Base-by-base conservation (phyloP, 1,139 yeast species). In the Pichia sp. region DNA sequence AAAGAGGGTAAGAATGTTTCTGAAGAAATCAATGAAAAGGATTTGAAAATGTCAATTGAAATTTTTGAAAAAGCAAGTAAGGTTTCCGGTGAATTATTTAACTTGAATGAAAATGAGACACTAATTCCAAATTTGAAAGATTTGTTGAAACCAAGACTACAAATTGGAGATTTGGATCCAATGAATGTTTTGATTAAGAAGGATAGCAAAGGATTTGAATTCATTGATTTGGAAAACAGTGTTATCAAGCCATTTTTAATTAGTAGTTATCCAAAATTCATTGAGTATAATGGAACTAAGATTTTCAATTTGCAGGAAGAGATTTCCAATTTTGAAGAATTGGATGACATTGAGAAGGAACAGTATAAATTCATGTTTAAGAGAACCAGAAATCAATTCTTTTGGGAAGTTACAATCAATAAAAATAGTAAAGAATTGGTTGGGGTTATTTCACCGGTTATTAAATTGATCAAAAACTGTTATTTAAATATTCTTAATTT, bases 151-250 rank as follows among this genome's bases (percentile, higher is more conserved):
- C 95, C 96, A 55, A 80, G 93, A 62, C 71, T 93, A 51, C 80
- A 72, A 59, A 77, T 83, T 57, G 95, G 96, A 8, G 98, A 93
- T 66, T 73, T 93, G 61, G 95, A 89, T 67, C 98, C 99, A 33
- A 75, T 90, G 77, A 93, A 93, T 66, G 87, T 88, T 22, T 73
- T 91, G 44, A 69, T 77, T 28, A 70, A 73, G 22, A 74, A 72
- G 19, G 72, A 71, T 18, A 67, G 62, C 19, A 66, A 66, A 22
- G 54, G 54, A 31, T 74, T 76, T 11, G 76, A 73, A 61, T 81
- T 90, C 57, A 65, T 89, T 51, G 98, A 93, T 69, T 85, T 89
- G 65, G 98, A 93, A 70, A 83, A 84, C 60, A 69, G 93, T 14
- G 70, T 83, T 22, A 81, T 89, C 59, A 86, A 87, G 66, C 98